Base-by-base conservation (phyloP, 345 rosid genomes). In the Melaleuca alternifolia region DNA sequence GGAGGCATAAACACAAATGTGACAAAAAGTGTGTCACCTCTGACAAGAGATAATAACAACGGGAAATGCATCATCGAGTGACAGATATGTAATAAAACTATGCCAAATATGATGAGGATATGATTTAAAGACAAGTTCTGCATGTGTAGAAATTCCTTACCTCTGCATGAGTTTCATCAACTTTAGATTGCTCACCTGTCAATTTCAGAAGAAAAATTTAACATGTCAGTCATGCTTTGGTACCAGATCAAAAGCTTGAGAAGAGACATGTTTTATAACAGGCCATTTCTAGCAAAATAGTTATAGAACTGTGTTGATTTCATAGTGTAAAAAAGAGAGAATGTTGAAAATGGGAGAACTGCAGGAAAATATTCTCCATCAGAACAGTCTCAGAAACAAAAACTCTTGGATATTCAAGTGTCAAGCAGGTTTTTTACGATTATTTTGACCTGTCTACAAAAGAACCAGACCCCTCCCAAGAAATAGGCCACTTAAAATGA, bases 171-270 rank as follows among this genome's bases (percentile, higher is more conserved):
- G 89, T 86, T 86, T 93, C 94, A 57, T 90, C 94, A 30, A 86
- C 91, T 90, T 91, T 92, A 86, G 94, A 88, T 85, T 92, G 93
- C 87, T 94, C 96, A 88, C 93, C 95, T 94, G 86, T 87, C 89
- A 92, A 84, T 87, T 37, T 33, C 82, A 53, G 30, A 79, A n/a
- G 28, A 82, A 41, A 33, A 87, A n/a, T 18, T 83, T 33, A 83
- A 51, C 10, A 26, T 28, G 50, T 44, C 56, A 48, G 50, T 56
- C 46, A 18, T 71, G 79, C 79, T 18, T 10, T 16, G 52, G 53
- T 37, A 82, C 44, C 86, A 57, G 11, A 85, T 33, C 46, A 79
- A 7, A 50, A 51, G 59, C 57, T 12, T 37, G 13, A 71, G 79
- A 71, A 41, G 48, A 71, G 12, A 71, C 79, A 20, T 37, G 48